These are phyloP conservation scores for Albugo laibachii DNA, from an alignment of 352 stramenopile species.

Conservation along the genomic window DNA sequence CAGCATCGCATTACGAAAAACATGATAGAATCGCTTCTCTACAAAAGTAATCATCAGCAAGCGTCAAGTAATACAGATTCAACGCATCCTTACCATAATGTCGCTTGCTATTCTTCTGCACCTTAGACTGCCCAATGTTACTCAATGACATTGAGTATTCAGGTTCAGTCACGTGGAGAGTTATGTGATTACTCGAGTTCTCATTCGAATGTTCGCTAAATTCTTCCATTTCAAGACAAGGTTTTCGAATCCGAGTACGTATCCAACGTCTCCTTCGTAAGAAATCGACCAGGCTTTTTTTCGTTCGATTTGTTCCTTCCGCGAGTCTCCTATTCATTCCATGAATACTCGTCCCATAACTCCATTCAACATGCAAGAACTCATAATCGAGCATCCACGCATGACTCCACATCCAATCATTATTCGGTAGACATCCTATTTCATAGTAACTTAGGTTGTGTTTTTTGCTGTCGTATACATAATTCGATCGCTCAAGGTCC, in stretches of 20 bases:
- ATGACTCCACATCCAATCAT: slow-evolving; percentile 72
- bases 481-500: slow-evolving; percentile 23
- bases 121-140: no score
- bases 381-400: slow-evolving; percentile 47
- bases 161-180: no score
- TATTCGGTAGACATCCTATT: slow-evolving; percentile 34
- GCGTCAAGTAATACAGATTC: not conserved
- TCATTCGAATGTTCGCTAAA: no score
- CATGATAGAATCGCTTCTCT: slow-evolving; percentile 32
- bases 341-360: slow-evolving; percentile 64
- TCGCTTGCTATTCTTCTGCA: no score
- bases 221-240: slow-evolving; percentile 5
- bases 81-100: not conserved
- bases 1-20: slow-evolving; percentile 44
- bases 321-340: slow-evolving; percentile 66
- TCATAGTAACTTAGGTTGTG: slow-evolving; percentile 16
- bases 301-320: slow-evolving; percentile 49
- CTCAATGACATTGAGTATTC: no score
- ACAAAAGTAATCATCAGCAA: not conserved
- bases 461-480: slow-evolving; percentile 7
- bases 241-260: slow-evolving; percentile 46
- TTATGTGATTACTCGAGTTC: no score
- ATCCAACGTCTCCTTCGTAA: slow-evolving; percentile 57
- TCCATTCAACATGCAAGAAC: slow-evolving; percentile 62
- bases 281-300: slow-evolving; percentile 66